These are phyloP conservation scores for Pythium phragmitis DNA, from an alignment of 352 stramenopile genomes.

Conservation along the genomic window DNA sequence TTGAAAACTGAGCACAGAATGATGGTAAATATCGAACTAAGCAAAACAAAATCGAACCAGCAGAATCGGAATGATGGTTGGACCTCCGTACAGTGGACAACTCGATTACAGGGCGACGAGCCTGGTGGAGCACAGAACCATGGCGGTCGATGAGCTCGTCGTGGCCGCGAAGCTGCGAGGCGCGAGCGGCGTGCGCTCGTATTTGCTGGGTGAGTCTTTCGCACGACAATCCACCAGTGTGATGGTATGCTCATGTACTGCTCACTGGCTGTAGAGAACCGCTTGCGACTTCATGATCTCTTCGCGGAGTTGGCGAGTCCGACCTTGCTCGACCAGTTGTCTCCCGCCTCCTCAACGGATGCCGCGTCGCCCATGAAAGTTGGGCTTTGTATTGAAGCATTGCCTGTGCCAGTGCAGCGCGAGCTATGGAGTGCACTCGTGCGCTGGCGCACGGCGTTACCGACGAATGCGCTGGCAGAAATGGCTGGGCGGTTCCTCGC, in stretches of 20 bases:
- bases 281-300: conserved; percentile 31
- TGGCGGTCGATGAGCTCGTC: conserved; percentile 5
- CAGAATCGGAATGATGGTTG: background rate
- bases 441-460: conserved; percentile 1
- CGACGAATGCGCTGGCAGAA: background rate
- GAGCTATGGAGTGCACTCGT: conserved; percentile 63
- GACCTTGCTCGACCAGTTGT: conserved; percentile 21
- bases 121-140: background rate
- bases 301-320: conserved; percentile 31
- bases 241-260: background rate
- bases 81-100: background rate
- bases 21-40: background rate
- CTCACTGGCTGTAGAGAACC: conserved; percentile 33
- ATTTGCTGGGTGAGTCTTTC: conserved; percentile 33
- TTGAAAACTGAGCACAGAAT: background rate
- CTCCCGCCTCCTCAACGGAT: background rate
- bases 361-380: conserved; percentile 13
- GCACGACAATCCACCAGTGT: background rate
- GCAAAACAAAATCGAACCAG: too few species aligned
- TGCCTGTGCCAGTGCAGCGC: conserved; percentile 42
- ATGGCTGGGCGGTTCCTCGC: conserved; percentile 23
- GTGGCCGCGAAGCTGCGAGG: conserved; percentile 28
- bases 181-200: conserved; percentile 38
- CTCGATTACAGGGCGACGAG: background rate
- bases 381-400: conserved; percentile 41